A percentile compares a stretch with the other conserved stretches of the same genome.
phyloP scores from a whole-genome alignment of 2,329 filamentous ascomycete species.

The Colletotrichum sp. region DNA sequence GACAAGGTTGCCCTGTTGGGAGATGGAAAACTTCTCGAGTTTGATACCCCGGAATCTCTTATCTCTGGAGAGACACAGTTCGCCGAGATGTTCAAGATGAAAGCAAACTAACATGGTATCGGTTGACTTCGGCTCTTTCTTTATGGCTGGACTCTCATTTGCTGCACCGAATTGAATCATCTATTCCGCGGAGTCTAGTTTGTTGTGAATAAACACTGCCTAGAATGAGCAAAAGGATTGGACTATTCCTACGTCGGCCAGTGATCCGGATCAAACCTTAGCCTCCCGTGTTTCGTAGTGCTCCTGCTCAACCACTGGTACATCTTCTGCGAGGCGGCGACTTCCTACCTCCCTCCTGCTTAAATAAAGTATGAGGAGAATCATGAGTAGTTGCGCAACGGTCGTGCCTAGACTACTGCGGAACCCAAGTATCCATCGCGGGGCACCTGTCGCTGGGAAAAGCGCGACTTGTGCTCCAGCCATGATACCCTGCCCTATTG shows the following conservation, averaged over 20 bases:
- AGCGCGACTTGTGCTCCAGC: conserved; percentile 42
- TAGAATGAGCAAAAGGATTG: rapidly evolving
- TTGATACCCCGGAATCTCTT: neutral
- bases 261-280: neutral
- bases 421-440: conserved; percentile 25
- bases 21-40: neutral
- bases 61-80: neutral
- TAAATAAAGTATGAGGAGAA: neutral
- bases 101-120: neutral
- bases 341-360: neutral
- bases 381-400: neutral
- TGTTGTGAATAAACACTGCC: neutral
- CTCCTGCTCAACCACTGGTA: neutral
- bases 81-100: neutral
- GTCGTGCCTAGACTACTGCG: neutral
- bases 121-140: rapidly evolving
- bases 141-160: neutral
- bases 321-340: rapidly evolving
- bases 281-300: neutral
- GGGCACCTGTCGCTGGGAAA: conserved; percentile 38
- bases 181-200: neutral
- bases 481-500: conserved; percentile 44
- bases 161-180: neutral
- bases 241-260: neutral
- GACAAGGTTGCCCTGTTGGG: conserved; percentile 23